phyloP scores from a whole-genome alignment of 805 yeast species.

The Kluyveromyces nonfermentans region DNA sequence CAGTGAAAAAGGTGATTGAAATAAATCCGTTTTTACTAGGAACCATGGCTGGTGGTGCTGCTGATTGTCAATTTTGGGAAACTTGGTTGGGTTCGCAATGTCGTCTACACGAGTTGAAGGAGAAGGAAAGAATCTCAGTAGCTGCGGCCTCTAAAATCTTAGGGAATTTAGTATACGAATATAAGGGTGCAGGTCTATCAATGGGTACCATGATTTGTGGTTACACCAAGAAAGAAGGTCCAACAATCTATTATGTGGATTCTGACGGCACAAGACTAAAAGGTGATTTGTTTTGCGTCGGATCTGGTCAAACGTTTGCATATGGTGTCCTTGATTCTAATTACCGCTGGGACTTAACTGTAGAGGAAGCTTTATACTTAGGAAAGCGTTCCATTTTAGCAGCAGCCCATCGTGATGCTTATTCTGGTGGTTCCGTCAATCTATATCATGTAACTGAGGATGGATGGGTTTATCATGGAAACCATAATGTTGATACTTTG shows the following conservation, averaged over 20 bases:
- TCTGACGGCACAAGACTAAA: constrained; percentile 93
- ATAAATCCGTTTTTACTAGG: constrained; percentile 93
- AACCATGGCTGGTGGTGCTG: constrained; percentile 99
- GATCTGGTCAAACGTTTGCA: constrained; percentile 98
- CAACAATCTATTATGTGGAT: constrained; percentile 91
- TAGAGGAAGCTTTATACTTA: constrained; percentile 86
- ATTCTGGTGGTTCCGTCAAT: constrained; percentile 93
- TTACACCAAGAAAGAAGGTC: constrained; percentile 89
- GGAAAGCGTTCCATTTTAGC: constrained; percentile 96
- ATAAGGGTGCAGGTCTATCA: constrained; percentile 96
- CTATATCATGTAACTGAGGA: constrained; percentile 84
- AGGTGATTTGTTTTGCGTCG: constrained; percentile 94
- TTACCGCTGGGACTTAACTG: constrained; percentile 82
- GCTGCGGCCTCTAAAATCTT: constrained; percentile 95
- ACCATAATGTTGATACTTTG: constrained; percentile 80
- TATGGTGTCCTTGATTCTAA: constrained; percentile 95
- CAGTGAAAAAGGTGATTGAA: constrained; percentile 94
- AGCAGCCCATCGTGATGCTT: constrained; percentile 98
- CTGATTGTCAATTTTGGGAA: constrained; percentile 99
- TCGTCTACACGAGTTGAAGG: constrained; percentile 86
- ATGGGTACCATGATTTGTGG: constrained; percentile 99
- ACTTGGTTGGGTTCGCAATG: constrained; percentile 98
- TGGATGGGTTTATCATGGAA: constrained; percentile 96
- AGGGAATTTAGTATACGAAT: constrained; percentile 80
- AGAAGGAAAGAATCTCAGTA: constrained; percentile 89